Evolutionary conservation across 2,329 filamentous ascomycete genomes (phyloP), one percentile per base, ranked within the genome.

Genomic region (Aspergillus neoniger): DNA sequence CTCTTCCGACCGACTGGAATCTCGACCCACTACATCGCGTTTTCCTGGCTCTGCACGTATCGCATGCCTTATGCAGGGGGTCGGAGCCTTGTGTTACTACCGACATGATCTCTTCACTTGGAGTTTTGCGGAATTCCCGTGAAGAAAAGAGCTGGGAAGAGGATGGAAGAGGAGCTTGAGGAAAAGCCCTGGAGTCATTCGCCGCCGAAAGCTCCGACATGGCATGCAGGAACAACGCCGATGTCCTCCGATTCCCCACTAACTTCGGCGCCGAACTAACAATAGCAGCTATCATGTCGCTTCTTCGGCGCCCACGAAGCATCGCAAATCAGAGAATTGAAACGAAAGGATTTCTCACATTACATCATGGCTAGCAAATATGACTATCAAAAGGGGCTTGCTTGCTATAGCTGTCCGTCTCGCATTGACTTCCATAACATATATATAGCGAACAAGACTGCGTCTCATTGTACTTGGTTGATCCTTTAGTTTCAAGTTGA

Each of bases 51-150:
- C 58, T 53, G 36, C 58, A 60, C 17, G 52, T 36, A 39, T 60
- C 58, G 36, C 58, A 60, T 5, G 58, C 52, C 17, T 60, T 60
- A 25, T 60, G 44, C 15, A 60, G 0, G 66, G 52, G 38, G 10
- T 41, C 52, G 25, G 52, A 55, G 36, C 52, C 41, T 43, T 23
- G 28, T n/a, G 14, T 15, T 15, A n/a, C 52, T 38, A 39, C 52
- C 41, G 52, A 44, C 52, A 55, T 55, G 19, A 15, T 55, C 6
- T 32, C 9, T 17, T 10, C 7, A 36, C 4, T 50, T n/a, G 12
- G 30, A 3, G 7, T 39, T 5, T 5, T 21, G 10, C 21, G 12
- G 28, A 19, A 8, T 1, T 19, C 5, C n/a, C 7, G 10, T 8
- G 41, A 38, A 19, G 14, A 19, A 39, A 30, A 25, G 41, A 36